These are phyloP conservation scores for Zarea fungicola DNA, from an alignment of 2,329 filamentous ascomycete species.

Conservation along the genomic window DNA sequence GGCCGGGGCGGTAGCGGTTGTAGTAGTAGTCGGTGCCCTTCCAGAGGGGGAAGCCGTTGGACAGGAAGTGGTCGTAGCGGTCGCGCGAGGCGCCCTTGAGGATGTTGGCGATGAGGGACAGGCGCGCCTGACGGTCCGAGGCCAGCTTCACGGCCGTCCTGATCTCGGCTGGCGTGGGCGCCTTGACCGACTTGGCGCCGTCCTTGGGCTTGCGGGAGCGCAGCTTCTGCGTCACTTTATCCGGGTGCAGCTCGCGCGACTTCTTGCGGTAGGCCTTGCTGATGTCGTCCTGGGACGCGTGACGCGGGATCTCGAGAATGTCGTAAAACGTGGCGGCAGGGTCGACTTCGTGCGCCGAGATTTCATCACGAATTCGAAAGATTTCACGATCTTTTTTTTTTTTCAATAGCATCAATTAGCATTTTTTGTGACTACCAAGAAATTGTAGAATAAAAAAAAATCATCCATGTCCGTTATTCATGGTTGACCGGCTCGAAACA, in stretches of 20 bases:
- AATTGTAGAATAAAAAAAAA: no score
- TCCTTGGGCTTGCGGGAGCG: constrained; percentile 59
- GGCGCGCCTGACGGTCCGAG: constrained; percentile 73
- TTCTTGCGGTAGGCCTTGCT: constrained; percentile 91
- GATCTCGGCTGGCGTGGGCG: constrained; percentile 69
- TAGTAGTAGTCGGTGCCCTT: constrained; percentile 99
- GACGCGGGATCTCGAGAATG: constrained; percentile 71
- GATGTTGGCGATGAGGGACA: constrained; percentile 80
- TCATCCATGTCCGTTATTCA: background rate
- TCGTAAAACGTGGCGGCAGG: constrained; percentile 85
- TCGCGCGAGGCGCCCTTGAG: constrained; percentile 74
- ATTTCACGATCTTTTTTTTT: constrained; percentile 84
- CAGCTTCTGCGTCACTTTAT: constrained; percentile 88
- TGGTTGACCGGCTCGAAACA: background rate
- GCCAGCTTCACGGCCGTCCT: constrained; percentile 75
- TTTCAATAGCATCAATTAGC: background rate
- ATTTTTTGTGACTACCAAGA: background rate
- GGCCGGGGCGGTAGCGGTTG: constrained; percentile 81
- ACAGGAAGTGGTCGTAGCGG: constrained; percentile 90
- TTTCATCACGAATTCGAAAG: constrained; percentile 88
- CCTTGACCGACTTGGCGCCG: constrained; percentile 62
- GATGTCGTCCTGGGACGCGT: constrained; percentile 79
- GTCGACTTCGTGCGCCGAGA: constrained; percentile 71
- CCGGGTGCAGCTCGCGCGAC: constrained; percentile 77
- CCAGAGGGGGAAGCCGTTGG: constrained; percentile 92